These are phyloP conservation scores for Entoloma clypeatum DNA, from an alignment of 1,284 basidiomycete genomes.

Conservation along the genomic window DNA sequence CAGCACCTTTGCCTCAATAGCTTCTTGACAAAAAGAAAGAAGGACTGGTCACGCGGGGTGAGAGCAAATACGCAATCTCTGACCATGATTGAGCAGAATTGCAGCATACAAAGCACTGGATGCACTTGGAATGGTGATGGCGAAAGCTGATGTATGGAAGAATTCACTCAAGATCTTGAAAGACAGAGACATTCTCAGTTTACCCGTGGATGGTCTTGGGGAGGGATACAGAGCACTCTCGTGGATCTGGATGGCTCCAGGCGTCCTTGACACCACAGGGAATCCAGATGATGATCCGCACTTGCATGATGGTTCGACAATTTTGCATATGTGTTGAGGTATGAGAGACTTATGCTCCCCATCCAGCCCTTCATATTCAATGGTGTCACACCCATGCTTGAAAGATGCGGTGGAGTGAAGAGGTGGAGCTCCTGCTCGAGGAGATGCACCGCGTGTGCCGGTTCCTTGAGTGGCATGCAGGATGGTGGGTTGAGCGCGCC, in stretches of 20 bases:
- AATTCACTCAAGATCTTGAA: neutral
- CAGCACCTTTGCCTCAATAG: slow-evolving; percentile 10
- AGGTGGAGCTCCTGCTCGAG: slow-evolving; percentile 4
- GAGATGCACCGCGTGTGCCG: slow-evolving; percentile 5
- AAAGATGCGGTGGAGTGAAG: slow-evolving; percentile 3
- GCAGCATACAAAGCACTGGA: slow-evolving; percentile 21
- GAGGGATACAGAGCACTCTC: slow-evolving; percentile 1
- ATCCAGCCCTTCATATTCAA: slow-evolving; percentile 5
- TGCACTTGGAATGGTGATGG: slow-evolving; percentile 42
- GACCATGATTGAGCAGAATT: slow-evolving; percentile 12
- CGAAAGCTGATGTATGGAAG: neutral
- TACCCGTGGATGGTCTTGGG: neutral
- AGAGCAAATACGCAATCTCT: slow-evolving; percentile 13
- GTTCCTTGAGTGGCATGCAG: neutral
- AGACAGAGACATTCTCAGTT: neutral
- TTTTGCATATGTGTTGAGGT: too few species aligned
- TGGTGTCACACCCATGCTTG: slow-evolving; percentile 3
- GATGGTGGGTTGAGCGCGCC: neutral
- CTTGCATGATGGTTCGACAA: neutral
- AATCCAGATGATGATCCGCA: neutral
- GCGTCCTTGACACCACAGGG: slow-evolving; percentile 15
- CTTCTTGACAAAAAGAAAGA: slow-evolving; percentile 11
- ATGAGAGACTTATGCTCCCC: too few species aligned
- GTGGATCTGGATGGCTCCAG: slow-evolving; percentile 19
- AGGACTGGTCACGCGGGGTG: slow-evolving; percentile 12